Evolutionary conservation across 2,329 filamentous ascomycete genomes (phyloP), one percentile per base, ranked within the genome.

Genomic region (Chaetomium strumarium): DNA sequence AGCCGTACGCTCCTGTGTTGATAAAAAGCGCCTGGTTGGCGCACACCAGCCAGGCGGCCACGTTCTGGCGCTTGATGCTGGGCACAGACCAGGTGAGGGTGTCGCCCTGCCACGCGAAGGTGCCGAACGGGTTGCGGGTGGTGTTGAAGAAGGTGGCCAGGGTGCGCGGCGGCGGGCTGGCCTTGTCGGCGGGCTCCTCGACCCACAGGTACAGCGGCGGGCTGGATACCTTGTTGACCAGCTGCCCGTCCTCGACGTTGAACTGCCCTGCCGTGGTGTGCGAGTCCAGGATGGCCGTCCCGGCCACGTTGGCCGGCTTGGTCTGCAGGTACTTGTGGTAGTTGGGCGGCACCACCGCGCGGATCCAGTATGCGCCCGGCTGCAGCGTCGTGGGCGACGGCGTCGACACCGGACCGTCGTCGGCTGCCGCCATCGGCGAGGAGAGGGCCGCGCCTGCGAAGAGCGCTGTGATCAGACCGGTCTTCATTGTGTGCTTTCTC

Each of bases 1-100:
- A 83, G 24, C 67, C 67, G 61, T 83, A 83, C 13, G 76, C 77
- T 0, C 81, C 80, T 50, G 81, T 71, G 60, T 83, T 83, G 60
- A 83, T 73, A 60, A 77, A 82, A 56, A 83, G 58, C 42, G 62
- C 63, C 66, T 79, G 74, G 6, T 70, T 68, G 42, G 67, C 68
- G 56, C 79, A 84, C 48, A 83, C 79, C 57, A 81, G 73, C 78
- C 79, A 84, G 1, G 80, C 80, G 17, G 74, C 76, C 41, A 72
- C 61, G 62, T 83, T 84, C 46, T 78, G 79, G 34, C 80, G 64
- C 45, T 68, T 66, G 33, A 83, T 66, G 20, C 70, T 72, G 1
- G 71, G 62, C 13, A 69, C 71, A 49, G 65, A 71, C 80, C 80
- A 83, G 11, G 75, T 76, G 33, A 83, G 62, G 2, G 78, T 73